These are phyloP conservation scores for Penicillium antarcticum DNA, from an alignment of 495 filamentous ascomycete genomes.

Conservation along the genomic window DNA sequence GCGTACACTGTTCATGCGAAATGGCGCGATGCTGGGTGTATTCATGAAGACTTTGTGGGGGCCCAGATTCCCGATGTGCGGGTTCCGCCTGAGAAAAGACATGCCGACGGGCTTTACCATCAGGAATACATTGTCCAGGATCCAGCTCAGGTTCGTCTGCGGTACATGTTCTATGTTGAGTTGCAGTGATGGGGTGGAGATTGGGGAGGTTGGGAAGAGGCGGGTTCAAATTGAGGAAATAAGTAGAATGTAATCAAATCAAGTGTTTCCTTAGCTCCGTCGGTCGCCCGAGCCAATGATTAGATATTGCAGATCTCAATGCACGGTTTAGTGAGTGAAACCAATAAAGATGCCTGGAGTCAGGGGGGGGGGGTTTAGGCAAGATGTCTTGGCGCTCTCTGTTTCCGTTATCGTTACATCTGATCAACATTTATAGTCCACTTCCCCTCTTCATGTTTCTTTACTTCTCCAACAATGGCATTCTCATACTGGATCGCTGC, in stretches of 20 bases:
- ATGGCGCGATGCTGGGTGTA: constrained; percentile 8
- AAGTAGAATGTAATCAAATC: not conserved
- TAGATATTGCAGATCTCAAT: too few relatives aligned
- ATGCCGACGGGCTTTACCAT: not conserved
- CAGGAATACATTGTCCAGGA: constrained; percentile 66
- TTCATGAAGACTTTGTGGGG: constrained; percentile 11
- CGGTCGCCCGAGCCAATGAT: too few relatives aligned
- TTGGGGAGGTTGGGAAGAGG: not conserved
- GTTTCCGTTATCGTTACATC: too few relatives aligned
- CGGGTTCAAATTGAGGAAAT: not conserved
- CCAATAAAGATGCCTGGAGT: too few relatives aligned
- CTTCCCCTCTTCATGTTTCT: too few relatives aligned
- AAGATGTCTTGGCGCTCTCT: too few relatives aligned
- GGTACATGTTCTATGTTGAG: constrained; percentile 65
- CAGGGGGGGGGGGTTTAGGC: too few relatives aligned
- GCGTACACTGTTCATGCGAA: not conserved
- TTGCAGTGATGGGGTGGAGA: not conserved
- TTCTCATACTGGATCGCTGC: constrained; percentile 10
- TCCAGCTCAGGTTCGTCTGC: constrained; percentile 63
- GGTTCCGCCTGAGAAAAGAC: not conserved
- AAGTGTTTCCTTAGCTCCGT: too few relatives aligned
- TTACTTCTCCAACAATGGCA: too few relatives aligned
- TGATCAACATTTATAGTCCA: too few relatives aligned
- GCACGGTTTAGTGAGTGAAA: too few relatives aligned
- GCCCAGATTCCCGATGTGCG: constrained; percentile 7